Evolutionary conservation across 305 asterid genomes (phyloP), one percentile per base, ranked within the genome.

Genomic region (Plantago coronopus): DNA sequence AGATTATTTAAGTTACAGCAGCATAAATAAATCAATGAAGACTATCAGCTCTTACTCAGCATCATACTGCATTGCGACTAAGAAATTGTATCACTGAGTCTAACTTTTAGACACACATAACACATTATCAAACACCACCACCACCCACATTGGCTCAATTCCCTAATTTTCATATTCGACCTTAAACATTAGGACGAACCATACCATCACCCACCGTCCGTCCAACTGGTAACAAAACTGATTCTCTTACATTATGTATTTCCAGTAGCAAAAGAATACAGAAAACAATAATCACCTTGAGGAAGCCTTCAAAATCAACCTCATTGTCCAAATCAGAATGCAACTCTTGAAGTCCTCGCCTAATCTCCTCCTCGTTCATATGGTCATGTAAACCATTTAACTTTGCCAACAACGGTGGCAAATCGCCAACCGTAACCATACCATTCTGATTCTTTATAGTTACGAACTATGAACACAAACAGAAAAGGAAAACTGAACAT

Each of bases 291-390:
- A 79, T 69, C 72, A 91, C 99, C 89, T 79, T 83, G 72, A 93
- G 94, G 70, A 93, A 93, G 69, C 86, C 95, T 83, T 93, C 97
- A 61, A 93, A 93, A 68, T 83, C 97, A 45, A 89, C 75, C 85
- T 89, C 97, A 37, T 62, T 62, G 40, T 64, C 76, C 73, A 71
- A 48, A 50, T 84, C 89, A 56, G 83, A 70, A 72, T 76, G 68
- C 11, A 84, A 72, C 66, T 87, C 90, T 27, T 59, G 79, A 74
- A 89, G 62, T 55, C 68, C 69, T 66, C 44, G 71, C 68, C 72
- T 78, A 73, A 87, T 87, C 77, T 81, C 91, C 62, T 85, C 97
- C 80, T 81, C 97, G 12, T 74, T 78, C 65, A 72, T 70, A 73
- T 62, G 56, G 31, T 75, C 88, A 61, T 57, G 75, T 44, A 80